Evolutionary conservation across 495 filamentous ascomycete genomes (phyloP).

Genomic region (Jackrogersella multiformis): DNA sequence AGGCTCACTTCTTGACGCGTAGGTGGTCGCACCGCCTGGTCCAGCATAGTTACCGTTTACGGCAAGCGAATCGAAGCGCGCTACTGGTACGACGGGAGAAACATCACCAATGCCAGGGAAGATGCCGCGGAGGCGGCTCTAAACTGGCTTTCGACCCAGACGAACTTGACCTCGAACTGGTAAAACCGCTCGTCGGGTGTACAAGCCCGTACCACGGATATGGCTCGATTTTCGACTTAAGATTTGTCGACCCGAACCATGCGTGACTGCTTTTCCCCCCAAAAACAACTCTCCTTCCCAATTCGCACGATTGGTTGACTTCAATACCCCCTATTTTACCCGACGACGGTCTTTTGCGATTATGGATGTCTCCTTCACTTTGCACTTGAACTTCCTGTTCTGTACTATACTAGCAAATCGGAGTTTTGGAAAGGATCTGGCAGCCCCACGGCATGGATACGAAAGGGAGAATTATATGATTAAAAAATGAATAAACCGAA

Average conservation of each 20-base stretch:
- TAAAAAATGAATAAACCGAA: slow-evolving; percentile 22
- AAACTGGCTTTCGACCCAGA: slow-evolving; percentile 52
- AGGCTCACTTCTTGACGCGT: slow-evolving; percentile 3
- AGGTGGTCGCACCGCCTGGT: slow-evolving; percentile 95
- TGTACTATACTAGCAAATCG: slow-evolving; percentile 46
- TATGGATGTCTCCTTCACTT: slow-evolving; percentile 32
- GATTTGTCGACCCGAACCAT: slow-evolving; percentile 15
- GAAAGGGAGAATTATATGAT: no score
- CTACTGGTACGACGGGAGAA: slow-evolving; percentile 92
- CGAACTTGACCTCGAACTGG: slow-evolving; percentile 36
- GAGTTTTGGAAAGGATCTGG: slow-evolving; percentile 48
- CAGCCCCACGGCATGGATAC: slow-evolving; percentile 43
- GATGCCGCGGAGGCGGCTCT: slow-evolving; percentile 85
- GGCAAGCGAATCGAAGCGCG: slow-evolving; percentile 69
- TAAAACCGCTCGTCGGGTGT: slow-evolving; percentile 9
- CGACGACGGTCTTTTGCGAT: slow-evolving; percentile 30
- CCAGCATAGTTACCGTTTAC: slow-evolving; percentile 70
- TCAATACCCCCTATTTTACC: slow-evolving; percentile 32
- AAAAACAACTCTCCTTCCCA: slow-evolving; percentile 29
- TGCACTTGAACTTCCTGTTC: slow-evolving; percentile 42
- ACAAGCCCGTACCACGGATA: slow-evolving; percentile 13
- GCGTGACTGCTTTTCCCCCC: slow-evolving; percentile 12
- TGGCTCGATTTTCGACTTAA: slow-evolving; percentile 16
- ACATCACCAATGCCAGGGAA: slow-evolving; percentile 86
- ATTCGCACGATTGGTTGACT: slow-evolving; percentile 36